Conservation (phyloP, 768 basidiomycete species). For the Calocybe indica region DNA sequence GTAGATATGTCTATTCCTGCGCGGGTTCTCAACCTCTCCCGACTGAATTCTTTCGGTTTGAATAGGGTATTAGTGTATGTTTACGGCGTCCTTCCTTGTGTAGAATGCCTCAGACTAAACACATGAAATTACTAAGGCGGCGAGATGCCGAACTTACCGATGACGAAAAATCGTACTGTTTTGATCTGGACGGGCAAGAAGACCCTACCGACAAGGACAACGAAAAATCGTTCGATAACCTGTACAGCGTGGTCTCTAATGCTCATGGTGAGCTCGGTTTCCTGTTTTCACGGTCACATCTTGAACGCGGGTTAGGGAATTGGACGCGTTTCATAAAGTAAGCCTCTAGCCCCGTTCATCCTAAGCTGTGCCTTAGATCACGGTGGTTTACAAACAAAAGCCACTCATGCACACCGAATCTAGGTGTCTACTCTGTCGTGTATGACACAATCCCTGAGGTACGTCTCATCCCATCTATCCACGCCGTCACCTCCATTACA, state of each 20-base stretch:
- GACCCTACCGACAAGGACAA: constrained; percentile 23
- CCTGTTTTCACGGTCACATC: background rate
- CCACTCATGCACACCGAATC: constrained; percentile 63
- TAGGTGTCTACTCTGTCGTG: constrained; percentile 50
- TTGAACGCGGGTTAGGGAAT: constrained; percentile 43
- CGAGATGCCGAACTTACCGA: constrained; percentile 2
- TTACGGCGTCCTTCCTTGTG: background rate
- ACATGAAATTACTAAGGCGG: too few species aligned
- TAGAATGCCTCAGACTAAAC: too few species aligned
- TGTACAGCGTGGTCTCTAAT: constrained; percentile 53
- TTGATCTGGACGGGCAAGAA: constrained; percentile 60
- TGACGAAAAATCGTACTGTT: constrained; percentile 41
- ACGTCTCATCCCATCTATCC: constrained; percentile 6
- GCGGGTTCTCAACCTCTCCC: constrained; percentile 5
- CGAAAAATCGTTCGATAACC: constrained; percentile 11
- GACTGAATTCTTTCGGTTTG: background rate
- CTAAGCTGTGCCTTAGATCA: background rate
- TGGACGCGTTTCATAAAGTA: constrained; percentile 77
- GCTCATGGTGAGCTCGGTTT: constrained; percentile 34
- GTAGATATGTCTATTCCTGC: constrained; percentile 6
- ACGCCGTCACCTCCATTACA: background rate
- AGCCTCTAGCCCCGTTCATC: constrained; percentile 12
- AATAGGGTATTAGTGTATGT: constrained; percentile 42
- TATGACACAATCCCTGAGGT: constrained; percentile 59
- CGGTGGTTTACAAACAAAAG: constrained; percentile 23